These are phyloP conservation scores for Neocallimastix lanati DNA, from an alignment of 192 early-diverging fungal genomes.

Conservation along the genomic window DNA sequence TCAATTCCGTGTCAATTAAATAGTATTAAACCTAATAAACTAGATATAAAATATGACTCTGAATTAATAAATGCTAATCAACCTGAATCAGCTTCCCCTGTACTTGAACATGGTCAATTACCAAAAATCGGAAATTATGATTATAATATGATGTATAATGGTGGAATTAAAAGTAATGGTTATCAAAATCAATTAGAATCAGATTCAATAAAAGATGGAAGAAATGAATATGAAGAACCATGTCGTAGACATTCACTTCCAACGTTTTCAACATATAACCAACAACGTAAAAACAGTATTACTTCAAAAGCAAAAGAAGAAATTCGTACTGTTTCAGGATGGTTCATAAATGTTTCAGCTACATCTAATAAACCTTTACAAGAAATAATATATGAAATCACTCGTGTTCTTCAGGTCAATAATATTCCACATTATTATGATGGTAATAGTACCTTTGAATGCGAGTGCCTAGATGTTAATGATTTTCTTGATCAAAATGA, in stretches of 20 bases:
- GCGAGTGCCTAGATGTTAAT: background rate
- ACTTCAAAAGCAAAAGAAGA: slow-evolving; percentile 5
- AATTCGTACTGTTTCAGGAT: slow-evolving; percentile 14
- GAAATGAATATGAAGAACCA: background rate
- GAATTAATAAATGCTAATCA: background rate
- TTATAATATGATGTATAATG: background rate
- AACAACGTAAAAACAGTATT: background rate
- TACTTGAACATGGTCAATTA: background rate
- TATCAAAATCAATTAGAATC: background rate
- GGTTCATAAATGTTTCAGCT: slow-evolving; percentile 26
- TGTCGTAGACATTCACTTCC: background rate
- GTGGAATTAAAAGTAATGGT: background rate
- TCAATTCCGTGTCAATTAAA: background rate
- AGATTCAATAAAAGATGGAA: background rate
- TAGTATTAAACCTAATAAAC: background rate
- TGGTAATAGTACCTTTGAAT: background rate
- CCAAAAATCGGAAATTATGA: background rate
- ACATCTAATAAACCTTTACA: slow-evolving; percentile 13
- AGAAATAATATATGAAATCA: slow-evolving; percentile 14
- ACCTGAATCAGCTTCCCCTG: background rate
- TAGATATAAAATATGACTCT: background rate
- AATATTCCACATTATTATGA: slow-evolving; percentile 1
- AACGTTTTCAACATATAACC: background rate
- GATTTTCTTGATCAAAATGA: slow-evolving; percentile 2
- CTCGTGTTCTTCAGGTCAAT: slow-evolving; percentile 4